Conservation (phyloP, 2,329 filamentous ascomycete genomes). For the Cladophialophora carrionii region DNA sequence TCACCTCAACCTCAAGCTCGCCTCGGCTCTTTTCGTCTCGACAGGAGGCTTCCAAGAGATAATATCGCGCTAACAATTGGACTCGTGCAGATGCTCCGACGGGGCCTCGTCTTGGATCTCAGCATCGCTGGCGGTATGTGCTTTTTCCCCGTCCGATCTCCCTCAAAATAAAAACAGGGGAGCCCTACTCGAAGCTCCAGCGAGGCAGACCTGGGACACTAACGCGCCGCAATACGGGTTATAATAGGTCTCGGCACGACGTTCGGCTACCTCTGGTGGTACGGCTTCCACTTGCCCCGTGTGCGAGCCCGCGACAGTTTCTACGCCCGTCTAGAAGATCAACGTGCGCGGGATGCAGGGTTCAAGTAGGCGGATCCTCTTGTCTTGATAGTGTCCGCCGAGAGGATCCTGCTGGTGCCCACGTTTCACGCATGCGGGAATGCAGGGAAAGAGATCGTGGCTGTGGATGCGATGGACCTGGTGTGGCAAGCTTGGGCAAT, state of each 20-base stretch:
- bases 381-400: not conserved
- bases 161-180: not conserved
- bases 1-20: not conserved
- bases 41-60: constrained; percentile 12
- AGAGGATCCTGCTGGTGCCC: not conserved
- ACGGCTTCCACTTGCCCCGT: constrained; percentile 67
- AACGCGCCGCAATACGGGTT: not conserved
- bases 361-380: constrained; percentile 33
- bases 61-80: constrained; percentile 28
- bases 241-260: constrained; percentile 62
- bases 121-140: constrained; percentile 68
- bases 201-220: constrained; percentile 9
- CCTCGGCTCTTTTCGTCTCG: not conserved
- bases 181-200: not conserved
- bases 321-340: constrained; percentile 66
- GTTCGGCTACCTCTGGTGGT: constrained; percentile 69
- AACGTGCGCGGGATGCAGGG: constrained; percentile 53
- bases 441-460: not conserved
- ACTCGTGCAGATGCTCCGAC: constrained; percentile 63
- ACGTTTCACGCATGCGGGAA: not conserved
- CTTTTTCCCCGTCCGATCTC: constrained; percentile 30
- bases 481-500: not conserved
- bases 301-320: constrained; percentile 65
- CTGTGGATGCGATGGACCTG: not conserved
- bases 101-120: constrained; percentile 67